Evolutionary conservation across 2,329 filamentous ascomycete species (phyloP).

Genomic region (Cadophora malorum): DNA sequence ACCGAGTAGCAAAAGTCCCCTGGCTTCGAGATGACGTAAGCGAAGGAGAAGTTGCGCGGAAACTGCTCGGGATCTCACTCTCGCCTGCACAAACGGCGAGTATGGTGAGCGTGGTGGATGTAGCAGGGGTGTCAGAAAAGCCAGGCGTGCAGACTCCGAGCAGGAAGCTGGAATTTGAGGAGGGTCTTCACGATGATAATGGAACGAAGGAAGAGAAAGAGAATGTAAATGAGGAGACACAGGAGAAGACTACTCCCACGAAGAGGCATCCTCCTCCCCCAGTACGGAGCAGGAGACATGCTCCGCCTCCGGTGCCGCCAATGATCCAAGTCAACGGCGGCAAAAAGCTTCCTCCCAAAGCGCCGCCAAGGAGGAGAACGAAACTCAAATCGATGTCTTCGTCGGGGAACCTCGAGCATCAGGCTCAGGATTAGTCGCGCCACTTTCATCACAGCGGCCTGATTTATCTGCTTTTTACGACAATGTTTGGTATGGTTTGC

Average conservation of each 20-base stretch:
- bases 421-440: not conserved
- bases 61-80: constrained; percentile 74
- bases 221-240: constrained; percentile 17
- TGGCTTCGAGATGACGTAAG: constrained; percentile 63
- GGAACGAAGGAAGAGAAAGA: constrained; percentile 32
- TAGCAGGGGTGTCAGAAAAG: constrained; percentile 81
- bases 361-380: constrained; percentile 44
- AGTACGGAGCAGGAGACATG: constrained; percentile 35
- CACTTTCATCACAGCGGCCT: not conserved
- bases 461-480: not conserved
- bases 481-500: constrained; percentile 1
- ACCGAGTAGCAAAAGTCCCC: constrained; percentile 74
- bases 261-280: constrained; percentile 35
- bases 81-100: constrained; percentile 71
- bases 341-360: constrained; percentile 45
- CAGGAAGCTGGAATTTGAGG: constrained; percentile 53
- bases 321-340: constrained; percentile 33
- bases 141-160: constrained; percentile 84
- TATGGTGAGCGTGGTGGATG: constrained; percentile 76
- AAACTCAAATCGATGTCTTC: constrained; percentile 41
- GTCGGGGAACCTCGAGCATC: constrained; percentile 23
- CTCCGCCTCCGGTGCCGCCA: constrained; percentile 41
- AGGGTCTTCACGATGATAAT: constrained; percentile 37
- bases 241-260: constrained; percentile 1
- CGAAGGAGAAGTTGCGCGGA: constrained; percentile 58